Percentiles rank a stretch among this genome's conserved stretches.
These are phyloP conservation scores for Macrolepiota albuminosa DNA, from an alignment of 768 basidiomycete species.

Conservation along the genomic window DNA sequence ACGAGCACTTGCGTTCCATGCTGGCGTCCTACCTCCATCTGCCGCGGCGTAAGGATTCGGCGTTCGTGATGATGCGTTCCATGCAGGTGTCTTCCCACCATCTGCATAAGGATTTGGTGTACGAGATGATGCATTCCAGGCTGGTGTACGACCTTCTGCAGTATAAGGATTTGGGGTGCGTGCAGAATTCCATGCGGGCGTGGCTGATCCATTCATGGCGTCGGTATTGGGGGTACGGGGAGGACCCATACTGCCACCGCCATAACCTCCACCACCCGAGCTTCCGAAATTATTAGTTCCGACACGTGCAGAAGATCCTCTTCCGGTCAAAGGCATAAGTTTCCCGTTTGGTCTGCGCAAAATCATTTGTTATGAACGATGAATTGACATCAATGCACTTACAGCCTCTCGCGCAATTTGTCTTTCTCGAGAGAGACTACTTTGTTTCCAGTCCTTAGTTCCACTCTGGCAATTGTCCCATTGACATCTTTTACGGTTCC, in stretches of 20 bases:
- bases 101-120: conserved; percentile 70
- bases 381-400: conserved; percentile 23
- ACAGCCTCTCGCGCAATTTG: conserved; percentile 72
- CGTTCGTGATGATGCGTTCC: conserved; percentile 60
- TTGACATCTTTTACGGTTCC: conserved; percentile 96
- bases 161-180: conserved; percentile 72
- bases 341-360: conserved; percentile 51
- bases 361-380: neutral
- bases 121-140: conserved; percentile 50
- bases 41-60: conserved; percentile 66
- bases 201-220: conserved; percentile 20
- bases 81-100: conserved; percentile 59
- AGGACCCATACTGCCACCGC: conserved; percentile 10
- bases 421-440: conserved; percentile 82
- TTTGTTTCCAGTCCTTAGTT: conserved; percentile 86
- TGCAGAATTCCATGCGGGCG: conserved; percentile 23
- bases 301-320: conserved; percentile 9
- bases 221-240: conserved; percentile 33
- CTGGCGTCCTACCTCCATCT: conserved; percentile 63
- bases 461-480: conserved; percentile 81
- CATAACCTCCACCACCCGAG: conserved; percentile 11
- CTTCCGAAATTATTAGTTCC: conserved; percentile 12
- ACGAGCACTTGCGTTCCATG: conserved; percentile 54
- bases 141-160: conserved; percentile 51
- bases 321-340: conserved; percentile 44